phyloP scores from a whole-genome alignment of 768 basidiomycete genomes.

The Lentinula raphanica region DNA sequence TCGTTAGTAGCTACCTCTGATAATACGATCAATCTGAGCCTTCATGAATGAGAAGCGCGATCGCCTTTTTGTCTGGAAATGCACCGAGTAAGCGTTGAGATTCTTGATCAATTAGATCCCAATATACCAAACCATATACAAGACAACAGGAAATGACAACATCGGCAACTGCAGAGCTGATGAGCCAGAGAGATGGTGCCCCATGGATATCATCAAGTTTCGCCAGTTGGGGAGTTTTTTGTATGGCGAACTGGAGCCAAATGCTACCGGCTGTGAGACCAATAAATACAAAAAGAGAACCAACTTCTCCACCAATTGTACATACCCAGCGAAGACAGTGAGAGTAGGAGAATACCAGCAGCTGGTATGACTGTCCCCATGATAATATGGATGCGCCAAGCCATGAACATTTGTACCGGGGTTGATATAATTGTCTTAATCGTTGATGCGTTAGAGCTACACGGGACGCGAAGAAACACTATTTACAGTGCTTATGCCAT shows the following conservation, averaged over 20 bases:
- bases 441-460: neutral
- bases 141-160: conserved; percentile 1
- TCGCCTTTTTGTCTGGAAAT: neutral
- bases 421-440: conserved; percentile 7
- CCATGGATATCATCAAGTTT: neutral
- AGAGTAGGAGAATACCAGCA: neutral
- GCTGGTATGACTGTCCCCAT: conserved; percentile 3
- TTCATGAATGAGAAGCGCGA: conserved; percentile 2
- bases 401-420: conserved; percentile 9
- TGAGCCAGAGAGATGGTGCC: conserved; percentile 3
- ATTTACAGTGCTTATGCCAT: neutral
- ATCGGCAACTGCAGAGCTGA: conserved; percentile 7
- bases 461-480: neutral
- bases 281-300: neutral
- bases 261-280: neutral
- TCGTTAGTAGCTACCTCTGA: neutral
- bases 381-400: conserved; percentile 2
- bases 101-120: neutral
- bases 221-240: neutral
- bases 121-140: conserved; percentile 4
- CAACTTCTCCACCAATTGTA: neutral
- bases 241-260: neutral
- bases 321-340: conserved; percentile 2
- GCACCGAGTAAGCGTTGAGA: too few species aligned
- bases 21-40: conserved; percentile 8